Evolutionary conservation across 805 yeast genomes (phyloP).

Genomic region (Blastobotrys peoriensis): DNA sequence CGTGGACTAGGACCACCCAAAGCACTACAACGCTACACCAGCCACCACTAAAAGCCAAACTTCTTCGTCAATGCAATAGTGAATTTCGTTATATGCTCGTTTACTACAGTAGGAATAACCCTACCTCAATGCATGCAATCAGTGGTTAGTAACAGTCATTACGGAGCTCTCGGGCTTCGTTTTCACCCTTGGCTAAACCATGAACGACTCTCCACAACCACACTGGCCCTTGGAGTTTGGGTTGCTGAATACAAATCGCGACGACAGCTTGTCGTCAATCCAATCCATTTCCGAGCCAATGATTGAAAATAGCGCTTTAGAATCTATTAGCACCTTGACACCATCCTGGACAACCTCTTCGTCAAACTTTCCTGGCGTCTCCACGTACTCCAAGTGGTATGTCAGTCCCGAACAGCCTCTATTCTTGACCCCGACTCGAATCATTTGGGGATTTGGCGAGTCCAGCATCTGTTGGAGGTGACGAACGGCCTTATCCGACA

Average conservation of each 20-base stretch:
- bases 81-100: too few relatives aligned
- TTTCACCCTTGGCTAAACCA: too few relatives aligned
- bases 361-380: constrained; percentile 89
- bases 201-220: constrained; percentile 98
- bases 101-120: too few relatives aligned
- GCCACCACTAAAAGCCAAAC: too few relatives aligned
- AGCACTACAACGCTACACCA: too few relatives aligned
- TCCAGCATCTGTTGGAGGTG: constrained; percentile 65
- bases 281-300: constrained; percentile 99
- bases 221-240: constrained; percentile 98
- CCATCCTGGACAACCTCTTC: constrained; percentile 90
- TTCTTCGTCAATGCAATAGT: too few relatives aligned
- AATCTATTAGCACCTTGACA: constrained; percentile 85
- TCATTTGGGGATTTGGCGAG: constrained; percentile 82
- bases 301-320: constrained; percentile 90
- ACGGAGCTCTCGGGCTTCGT: too few relatives aligned
- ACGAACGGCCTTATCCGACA: constrained; percentile 65
- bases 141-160: too few relatives aligned
- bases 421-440: constrained; percentile 89
- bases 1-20: too few relatives aligned
- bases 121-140: too few relatives aligned
- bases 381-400: constrained; percentile 85
- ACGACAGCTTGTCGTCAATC: constrained; percentile 86
- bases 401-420: constrained; percentile 96
- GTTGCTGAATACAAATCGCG: constrained; percentile 86